Conservation (phyloP, 768 basidiomycete species). For the Lanmaoa rubissima region DNA sequence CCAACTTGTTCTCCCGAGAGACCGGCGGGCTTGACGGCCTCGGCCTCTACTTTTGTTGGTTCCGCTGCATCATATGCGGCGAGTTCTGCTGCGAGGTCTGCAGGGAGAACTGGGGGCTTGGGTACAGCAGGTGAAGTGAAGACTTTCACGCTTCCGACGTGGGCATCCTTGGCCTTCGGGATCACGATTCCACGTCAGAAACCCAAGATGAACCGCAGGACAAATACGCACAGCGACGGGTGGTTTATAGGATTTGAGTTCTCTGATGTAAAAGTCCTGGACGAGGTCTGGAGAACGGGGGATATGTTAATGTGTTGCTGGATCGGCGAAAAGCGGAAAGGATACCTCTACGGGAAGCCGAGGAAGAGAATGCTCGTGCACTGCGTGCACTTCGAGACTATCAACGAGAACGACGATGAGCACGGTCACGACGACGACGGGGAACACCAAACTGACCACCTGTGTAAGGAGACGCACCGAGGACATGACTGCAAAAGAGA, state of each 20-base stretch:
- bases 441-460: conserved; percentile 31
- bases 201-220: background rate
- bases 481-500: conserved; percentile 58
- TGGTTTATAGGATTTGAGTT: conserved; percentile 89
- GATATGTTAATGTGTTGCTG: conserved; percentile 2
- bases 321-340: conserved; percentile 29
- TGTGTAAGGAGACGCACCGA: conserved; percentile 55
- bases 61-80: conserved; percentile 81
- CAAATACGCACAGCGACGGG: conserved; percentile 57
- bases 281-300: conserved; percentile 64
- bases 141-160: conserved; percentile 81
- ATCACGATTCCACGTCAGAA: background rate
- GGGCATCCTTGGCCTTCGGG: conserved; percentile 81
- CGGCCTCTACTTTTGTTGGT: conserved; percentile 53
- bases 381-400: conserved; percentile 47
- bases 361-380: conserved; percentile 59
- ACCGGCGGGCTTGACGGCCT: conserved; percentile 31
- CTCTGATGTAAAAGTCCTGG: conserved; percentile 87
- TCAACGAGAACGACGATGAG: conserved; percentile 6
- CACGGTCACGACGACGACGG: background rate
- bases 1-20: conserved; percentile 24
- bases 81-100: conserved; percentile 86
- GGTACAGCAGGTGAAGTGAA: conserved; percentile 77
- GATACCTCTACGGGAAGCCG: conserved; percentile 62
- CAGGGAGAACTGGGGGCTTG: conserved; percentile 69